Evolutionary conservation across 2,329 filamentous ascomycete species (phyloP), one percentile per base, ranked within the genome.

Genomic region (Clarireedia paspali): DNA sequence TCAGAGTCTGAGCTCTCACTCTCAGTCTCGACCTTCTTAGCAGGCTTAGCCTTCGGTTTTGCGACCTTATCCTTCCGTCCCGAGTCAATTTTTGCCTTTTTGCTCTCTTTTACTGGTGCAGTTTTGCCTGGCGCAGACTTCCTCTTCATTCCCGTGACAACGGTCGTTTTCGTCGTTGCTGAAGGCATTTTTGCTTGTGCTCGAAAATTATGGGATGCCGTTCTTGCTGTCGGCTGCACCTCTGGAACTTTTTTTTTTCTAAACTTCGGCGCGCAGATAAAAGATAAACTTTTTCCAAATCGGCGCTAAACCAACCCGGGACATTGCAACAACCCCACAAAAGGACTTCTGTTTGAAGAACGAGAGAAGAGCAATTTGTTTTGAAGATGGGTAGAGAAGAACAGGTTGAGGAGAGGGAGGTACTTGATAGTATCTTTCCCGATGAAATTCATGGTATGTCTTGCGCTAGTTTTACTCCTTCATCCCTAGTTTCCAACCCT

Each of bases 361-460:
- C 30, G 30, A 34, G 14, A 46, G 10, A 55, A 47, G 27, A 55
- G 42, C 47, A 38, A 14, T 57, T 38, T 57, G 23, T 47, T 44
- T 47, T 50, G 63, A 75, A 60, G 6, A 85, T 87, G 83, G 83
- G 83, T 50, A 79, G 75, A 70, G 92, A 97, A 78, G 94, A 99
- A 59, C 94, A 99, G 72, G 75, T 85, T 63, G 94, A 99, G 75
- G 94, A 99, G 80, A 86, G 91, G 60, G 94, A 99, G 73, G 92
- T 99, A 66, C 89, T 99, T 70, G 90, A 95, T 69, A 96, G 92
- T 59, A 99, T 99, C 69, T 99, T 97, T 65, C 91, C 94, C 1
- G 92, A 99, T 59, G 94, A 99, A 75, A 96, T 99, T 65, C 92
- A 86, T 80, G 88, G 91, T 92, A 68, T 48, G 71, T 61, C 36